Conservation (phyloP, 306 rosid genomes). For the Quercus engelmannii region DNA sequence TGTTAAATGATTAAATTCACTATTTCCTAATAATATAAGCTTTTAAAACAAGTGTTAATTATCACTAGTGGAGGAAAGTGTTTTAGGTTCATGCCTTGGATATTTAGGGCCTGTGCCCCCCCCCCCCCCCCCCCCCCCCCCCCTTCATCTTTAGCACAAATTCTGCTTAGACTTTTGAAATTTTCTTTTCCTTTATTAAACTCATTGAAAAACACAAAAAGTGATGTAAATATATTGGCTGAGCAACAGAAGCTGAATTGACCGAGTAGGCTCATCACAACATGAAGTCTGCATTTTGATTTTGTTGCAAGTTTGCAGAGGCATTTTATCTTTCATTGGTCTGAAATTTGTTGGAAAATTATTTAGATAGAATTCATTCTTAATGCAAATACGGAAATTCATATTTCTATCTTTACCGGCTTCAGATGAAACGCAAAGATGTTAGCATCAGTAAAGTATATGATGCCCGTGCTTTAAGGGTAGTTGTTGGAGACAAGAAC, state of each 20-base stretch:
- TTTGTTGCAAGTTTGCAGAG: background rate
- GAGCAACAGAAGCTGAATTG: background rate
- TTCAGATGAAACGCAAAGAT: conserved; percentile 92
- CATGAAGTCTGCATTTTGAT: background rate
- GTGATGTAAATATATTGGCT: background rate
- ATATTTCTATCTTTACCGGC: conserved; percentile 14
- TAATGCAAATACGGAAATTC: background rate
- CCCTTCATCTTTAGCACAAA: background rate
- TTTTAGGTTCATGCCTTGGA: background rate
- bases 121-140: background rate
- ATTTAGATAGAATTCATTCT: background rate
- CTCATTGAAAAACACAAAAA: background rate
- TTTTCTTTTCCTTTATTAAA: background rate
- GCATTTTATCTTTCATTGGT: background rate
- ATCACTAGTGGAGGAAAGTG: background rate
- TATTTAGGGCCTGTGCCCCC: background rate
- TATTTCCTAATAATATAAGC: no score
- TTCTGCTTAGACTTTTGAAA: background rate
- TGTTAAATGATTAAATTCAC: no score
- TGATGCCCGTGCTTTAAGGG: conserved; percentile 96
- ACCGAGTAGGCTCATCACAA: background rate
- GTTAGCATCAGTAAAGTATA: conserved; percentile 68
- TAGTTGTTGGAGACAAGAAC: conserved; percentile 93
- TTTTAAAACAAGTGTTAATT: no score
- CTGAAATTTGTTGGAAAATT: background rate